A percentile compares a stretch with the other conserved stretches of the same genome.
These are phyloP conservation scores for Pontederia crassipes DNA, from an alignment of 176 grass and related monocot genomes.

Conservation along the genomic window DNA sequence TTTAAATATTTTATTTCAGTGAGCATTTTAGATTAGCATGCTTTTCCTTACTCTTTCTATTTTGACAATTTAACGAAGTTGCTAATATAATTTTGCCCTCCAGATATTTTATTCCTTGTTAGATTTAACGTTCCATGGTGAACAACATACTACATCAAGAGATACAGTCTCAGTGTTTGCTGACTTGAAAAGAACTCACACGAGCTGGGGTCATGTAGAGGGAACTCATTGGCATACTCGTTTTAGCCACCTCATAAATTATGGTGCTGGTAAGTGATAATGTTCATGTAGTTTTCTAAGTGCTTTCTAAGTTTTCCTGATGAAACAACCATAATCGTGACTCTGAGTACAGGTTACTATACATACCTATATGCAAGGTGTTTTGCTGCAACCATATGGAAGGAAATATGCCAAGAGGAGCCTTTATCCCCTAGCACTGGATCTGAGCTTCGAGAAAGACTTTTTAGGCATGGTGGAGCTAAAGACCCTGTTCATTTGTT, in stretches of 20 bases:
- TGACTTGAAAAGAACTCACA: constrained; percentile 66
- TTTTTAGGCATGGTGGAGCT: constrained; percentile 53
- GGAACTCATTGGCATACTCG: constrained; percentile 75
- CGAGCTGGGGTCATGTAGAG: constrained; percentile 70
- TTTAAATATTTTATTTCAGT: too few species aligned
- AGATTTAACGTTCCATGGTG: constrained; percentile 78
- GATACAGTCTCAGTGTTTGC: constrained; percentile 71
- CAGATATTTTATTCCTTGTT: constrained; percentile 95
- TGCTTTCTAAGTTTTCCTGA: background rate
- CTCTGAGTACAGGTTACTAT: constrained; percentile 61
- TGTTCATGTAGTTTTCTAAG: background rate
- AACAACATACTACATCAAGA: constrained; percentile 44
- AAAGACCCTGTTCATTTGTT: constrained; percentile 62
- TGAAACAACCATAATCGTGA: too few species aligned
- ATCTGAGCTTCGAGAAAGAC: constrained; percentile 38
- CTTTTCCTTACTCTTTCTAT: constrained; percentile 1
- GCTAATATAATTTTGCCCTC: background rate
- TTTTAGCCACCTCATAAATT: constrained; percentile 82
- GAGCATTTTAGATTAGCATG: too few species aligned
- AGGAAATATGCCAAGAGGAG: constrained; percentile 61
- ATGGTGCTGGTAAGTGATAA: constrained; percentile 59
- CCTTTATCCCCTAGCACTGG: constrained; percentile 60
- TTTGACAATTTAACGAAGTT: constrained; percentile 8
- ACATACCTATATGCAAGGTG: constrained; percentile 93
- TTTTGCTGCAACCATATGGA: constrained; percentile 85